Conservation (phyloP, 495 filamentous ascomycete genomes). For the Rhypophila decipiens region DNA sequence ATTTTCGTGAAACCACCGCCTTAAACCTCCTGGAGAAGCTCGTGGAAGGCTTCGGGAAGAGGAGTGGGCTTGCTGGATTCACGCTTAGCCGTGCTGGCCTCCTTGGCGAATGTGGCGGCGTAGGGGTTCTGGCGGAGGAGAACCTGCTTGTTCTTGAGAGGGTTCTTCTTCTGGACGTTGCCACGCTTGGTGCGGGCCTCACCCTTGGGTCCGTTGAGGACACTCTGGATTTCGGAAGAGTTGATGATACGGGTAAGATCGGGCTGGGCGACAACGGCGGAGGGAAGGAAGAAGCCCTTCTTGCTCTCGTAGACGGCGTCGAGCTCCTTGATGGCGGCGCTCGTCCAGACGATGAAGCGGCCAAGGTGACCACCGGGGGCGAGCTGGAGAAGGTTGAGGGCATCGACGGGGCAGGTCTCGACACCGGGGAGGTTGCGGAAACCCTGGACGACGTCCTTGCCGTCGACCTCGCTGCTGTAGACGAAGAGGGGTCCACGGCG, state of each 20-base stretch:
- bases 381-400: conserved; percentile 97
- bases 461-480: conserved; percentile 89
- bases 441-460: conserved; percentile 81
- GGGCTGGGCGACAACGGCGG: conserved; percentile 79
- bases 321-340: conserved; percentile 89
- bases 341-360: conserved; percentile 98
- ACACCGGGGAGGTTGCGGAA: conserved; percentile 99
- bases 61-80: conserved; percentile 31
- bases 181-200: conserved; percentile 83
- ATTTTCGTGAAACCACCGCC: conserved; percentile 8
- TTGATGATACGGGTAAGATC: conserved; percentile 97
- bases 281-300: conserved; percentile 96
- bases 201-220: conserved; percentile 83
- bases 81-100: conserved; percentile 42
- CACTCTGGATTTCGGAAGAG: conserved; percentile 94
- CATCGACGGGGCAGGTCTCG: conserved; percentile 90
- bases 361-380: conserved; percentile 98
- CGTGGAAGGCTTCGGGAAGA: conserved; percentile 30
- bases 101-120: conserved; percentile 75
- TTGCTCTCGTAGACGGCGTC: conserved; percentile 96
- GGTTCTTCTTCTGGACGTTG: conserved; percentile 98
- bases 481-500: conserved; percentile 94
- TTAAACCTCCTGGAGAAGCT: conserved; percentile 35
- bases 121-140: conserved; percentile 97
- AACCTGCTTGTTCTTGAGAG: conserved; percentile 94